phyloP scores from a whole-genome alignment of 225 moss, liverwort and hornwort genomes.

The Bryum argenteum region DNA sequence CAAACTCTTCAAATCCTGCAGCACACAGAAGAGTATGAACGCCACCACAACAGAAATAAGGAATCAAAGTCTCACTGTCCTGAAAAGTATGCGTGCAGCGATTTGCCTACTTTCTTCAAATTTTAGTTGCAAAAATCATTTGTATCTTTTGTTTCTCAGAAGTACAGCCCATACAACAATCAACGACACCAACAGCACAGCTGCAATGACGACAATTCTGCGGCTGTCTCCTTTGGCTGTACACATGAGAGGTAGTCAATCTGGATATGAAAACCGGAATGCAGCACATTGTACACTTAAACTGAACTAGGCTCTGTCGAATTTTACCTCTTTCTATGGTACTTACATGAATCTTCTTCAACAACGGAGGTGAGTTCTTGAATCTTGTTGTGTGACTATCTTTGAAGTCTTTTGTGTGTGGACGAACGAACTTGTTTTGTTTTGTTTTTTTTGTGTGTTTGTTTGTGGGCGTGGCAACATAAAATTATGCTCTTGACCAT shows the following conservation, averaged over 20 bases:
- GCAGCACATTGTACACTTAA: no score
- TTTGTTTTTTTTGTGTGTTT: no score
- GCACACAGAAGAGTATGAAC: not conserved
- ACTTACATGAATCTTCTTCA: no score
- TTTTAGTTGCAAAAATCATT: conserved; percentile 18
- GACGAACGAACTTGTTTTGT: no score
- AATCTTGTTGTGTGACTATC: no score
- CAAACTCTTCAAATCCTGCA: conserved; percentile 40
- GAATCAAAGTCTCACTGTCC: not conserved
- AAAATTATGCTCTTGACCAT: no score
- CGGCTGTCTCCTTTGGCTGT: not conserved
- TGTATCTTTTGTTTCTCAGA: conserved; percentile 19
- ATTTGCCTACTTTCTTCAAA: conserved; percentile 19
- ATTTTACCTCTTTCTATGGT: not conserved
- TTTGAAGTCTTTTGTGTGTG: no score
- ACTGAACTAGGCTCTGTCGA: not conserved
- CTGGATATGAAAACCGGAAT: not conserved
- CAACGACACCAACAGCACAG: not conserved
- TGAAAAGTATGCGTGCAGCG: not conserved
- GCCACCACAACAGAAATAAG: not conserved
- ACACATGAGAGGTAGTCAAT: not conserved
- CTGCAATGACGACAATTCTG: conserved; percentile 16
- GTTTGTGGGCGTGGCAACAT: no score
- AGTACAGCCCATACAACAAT: conserved; percentile 9
- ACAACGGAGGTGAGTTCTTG: no score